Evolutionary conservation across 2,329 filamentous ascomycete genomes (phyloP), one percentile per base, ranked within the genome.

Genomic region (Tricladium varicosporioides): DNA sequence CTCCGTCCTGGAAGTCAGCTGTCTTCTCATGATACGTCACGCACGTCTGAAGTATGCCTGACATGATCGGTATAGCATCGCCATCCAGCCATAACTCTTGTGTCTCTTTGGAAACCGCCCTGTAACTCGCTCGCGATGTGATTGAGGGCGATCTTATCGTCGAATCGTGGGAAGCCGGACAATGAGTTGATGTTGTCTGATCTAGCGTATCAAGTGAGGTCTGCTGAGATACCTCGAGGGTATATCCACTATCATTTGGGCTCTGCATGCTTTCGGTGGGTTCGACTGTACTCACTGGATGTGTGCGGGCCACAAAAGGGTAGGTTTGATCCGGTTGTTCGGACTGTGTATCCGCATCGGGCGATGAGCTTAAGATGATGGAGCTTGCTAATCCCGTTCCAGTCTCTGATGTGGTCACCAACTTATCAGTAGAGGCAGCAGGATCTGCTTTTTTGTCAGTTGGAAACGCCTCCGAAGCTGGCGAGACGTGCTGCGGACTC

Each of bases 241-340:
- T 53, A 53, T 53, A 10, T 33, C 42, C 51, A 53, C 51, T 53
- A 46, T 36, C 40, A 46, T 53, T 53, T 53, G 42, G 51, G 51
- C 51, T 53, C 10, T 40, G n/a, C 16, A 40, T 53, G 36, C 40
- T 47, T 45, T 53, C 42, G 22, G 42, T 32, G 42, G 51, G 51
- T 42, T 42, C 5, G 33, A 43, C 48, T 51, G n/a, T 51, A 51
- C 48, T 19, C n/a, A 51, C 32, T 51, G 9, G n/a, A 46, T 53
- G 40, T 53, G 19, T 53, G n/a, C 18, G 31, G 51, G 51, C 42
- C 14, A 46, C 19, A 53, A 46, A 19, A 46, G 42, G 51, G 51
- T 13, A 53, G 42, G 51, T 46, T 53, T 47, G 42, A 53, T 46
- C 42, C 16, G 18, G 22, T 18, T 19, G 27, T 53, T 53, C n/a